Evolutionary conservation across 208 protist species (phyloP).

Genomic region (Trypanosoma avium): DNA sequence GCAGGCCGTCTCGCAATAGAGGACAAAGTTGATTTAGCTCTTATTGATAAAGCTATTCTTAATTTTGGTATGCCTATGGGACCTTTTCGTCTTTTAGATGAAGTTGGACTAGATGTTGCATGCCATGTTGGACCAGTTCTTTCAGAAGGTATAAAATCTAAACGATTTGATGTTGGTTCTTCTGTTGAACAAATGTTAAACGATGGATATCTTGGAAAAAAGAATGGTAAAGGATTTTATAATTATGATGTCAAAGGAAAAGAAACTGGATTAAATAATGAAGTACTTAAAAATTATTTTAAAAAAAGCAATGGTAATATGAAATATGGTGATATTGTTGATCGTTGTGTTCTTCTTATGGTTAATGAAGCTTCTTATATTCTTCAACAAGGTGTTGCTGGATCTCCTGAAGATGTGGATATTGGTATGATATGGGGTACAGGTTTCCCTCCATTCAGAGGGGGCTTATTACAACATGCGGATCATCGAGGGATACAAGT

Average conservation of each 20-base stretch:
- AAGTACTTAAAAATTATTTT: constrained; percentile 34
- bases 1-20: constrained; percentile 58
- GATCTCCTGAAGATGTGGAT: constrained; percentile 74
- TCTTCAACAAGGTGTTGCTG: constrained; percentile 65
- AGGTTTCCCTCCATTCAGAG: constrained; percentile 82
- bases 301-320: constrained; percentile 30
- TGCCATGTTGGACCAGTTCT: constrained; percentile 76
- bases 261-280: constrained; percentile 52
- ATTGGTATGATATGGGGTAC: constrained; percentile 88
- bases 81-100: constrained; percentile 88
- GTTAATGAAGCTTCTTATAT: constrained; percentile 82
- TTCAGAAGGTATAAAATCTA: constrained; percentile 50
- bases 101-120: constrained; percentile 92
- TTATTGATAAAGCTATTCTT: constrained; percentile 76
- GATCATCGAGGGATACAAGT: constrained; percentile 60
- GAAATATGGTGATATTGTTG: constrained; percentile 61
- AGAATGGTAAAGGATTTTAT: constrained; percentile 91
- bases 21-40: constrained; percentile 51
- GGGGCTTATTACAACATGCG: constrained; percentile 79
- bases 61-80: constrained; percentile 93
- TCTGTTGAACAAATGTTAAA: constrained; percentile 57
- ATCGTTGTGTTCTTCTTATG: constrained; percentile 85
- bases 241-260: constrained; percentile 74
- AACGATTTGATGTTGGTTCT: constrained; percentile 58
- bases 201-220: constrained; percentile 78